Evolutionary conservation across 2,329 filamentous ascomycete species (phyloP), one percentile per base, ranked within the genome.

Genomic region (Monosporascus sp.): DNA sequence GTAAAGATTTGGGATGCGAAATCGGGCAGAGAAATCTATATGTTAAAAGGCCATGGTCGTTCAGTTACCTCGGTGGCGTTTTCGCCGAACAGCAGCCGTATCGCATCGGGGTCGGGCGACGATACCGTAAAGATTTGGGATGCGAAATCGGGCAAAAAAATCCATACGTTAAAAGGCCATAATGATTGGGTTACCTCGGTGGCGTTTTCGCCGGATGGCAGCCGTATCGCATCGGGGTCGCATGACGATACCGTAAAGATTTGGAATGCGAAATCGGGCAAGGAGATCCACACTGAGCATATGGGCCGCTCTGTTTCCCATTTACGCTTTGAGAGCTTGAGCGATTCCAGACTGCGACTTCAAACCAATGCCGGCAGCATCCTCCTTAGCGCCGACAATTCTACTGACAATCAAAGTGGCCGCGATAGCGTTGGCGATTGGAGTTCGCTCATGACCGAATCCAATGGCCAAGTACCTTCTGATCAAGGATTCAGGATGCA

Each of bases 101-200:
- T 51, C 37, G 49, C 31, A 40, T 51, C 49, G 20, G 49, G 37
- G 1, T 51, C 49, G 41, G 11, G 9, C 7, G 49, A 51, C 8
- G 5, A 17, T 14, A 51, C 49, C 20, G 49, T 51, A 14, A 24
- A 35, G 26, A 18, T 51, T 38, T 51, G 49, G 49, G 38, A 51
- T 40, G 38, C 24, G 11, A 24, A 31, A 24, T 26, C 7, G 38
- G 49, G 49, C 38, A 14, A n/a, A 8, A 8, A n/a, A 17, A 5
- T 46, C 14, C 14, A 2, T 24, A 22, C 18, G 14, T 9, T 46
- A 14, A 24, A 46, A 4, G 49, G 37, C 38, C 40, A 31, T 44
- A n/a, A 7, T 7, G 2, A 5, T 22, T 46, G 5, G 4, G 49
- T 45, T 18, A 18, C 3, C 7, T 51, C 40, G 17, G 49, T 24